These are phyloP conservation scores for Linaria vulgaris DNA, from an alignment of 257 asterid genomes.

Conservation along the genomic window DNA sequence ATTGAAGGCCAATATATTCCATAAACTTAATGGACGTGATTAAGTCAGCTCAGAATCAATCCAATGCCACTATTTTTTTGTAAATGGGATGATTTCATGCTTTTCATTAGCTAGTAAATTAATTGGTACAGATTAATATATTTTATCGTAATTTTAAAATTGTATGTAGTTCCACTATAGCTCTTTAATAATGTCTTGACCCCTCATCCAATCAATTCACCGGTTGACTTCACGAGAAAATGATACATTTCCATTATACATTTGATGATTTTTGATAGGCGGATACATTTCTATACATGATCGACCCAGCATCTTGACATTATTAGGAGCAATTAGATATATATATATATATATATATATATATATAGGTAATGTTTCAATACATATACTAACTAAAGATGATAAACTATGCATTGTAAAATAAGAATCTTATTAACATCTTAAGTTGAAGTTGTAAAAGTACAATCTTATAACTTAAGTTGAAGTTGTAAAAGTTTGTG, in stretches of 20 bases:
- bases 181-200: neutral
- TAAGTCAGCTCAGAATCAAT: conserved; percentile 57
- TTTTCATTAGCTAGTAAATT: neutral
- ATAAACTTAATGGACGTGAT: conserved; percentile 13
- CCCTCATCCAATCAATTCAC: conserved; percentile 27
- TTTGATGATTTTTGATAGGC: too few relatives aligned
- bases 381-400: too few relatives aligned
- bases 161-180: neutral
- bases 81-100: neutral
- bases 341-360: too few relatives aligned
- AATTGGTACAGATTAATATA: conserved; percentile 2
- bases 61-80: conserved; percentile 19
- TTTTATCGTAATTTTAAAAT: neutral
- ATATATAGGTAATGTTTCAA: too few relatives aligned
- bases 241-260: conserved; percentile 1
- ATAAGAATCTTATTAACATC: too few relatives aligned
- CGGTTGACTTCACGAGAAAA: conserved; percentile 32
- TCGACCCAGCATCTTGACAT: too few relatives aligned
- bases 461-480: too few relatives aligned
- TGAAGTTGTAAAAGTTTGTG: too few relatives aligned
- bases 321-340: too few relatives aligned
- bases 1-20: conserved; percentile 23
- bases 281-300: too few relatives aligned
- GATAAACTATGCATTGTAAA: too few relatives aligned
- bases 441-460: too few relatives aligned